Conservation (phyloP, 1,284 basidiomycete genomes). For the Pascua sp. region DNA sequence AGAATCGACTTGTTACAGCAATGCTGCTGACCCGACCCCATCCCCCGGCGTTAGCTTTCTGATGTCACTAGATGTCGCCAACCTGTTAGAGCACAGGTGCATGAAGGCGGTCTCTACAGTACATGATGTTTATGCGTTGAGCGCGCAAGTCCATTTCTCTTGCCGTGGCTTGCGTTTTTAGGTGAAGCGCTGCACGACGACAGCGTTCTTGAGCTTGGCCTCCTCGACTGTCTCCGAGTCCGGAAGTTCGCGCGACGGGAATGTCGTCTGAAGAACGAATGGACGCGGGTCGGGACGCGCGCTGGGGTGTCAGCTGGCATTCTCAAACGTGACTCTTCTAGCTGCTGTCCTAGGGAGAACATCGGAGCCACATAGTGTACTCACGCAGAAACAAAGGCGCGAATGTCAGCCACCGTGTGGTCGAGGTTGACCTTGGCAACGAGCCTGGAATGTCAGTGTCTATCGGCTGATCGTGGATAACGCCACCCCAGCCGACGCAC, state of each 20-base stretch:
- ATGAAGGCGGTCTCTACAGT: too few species aligned
- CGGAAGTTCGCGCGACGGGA: conserved; percentile 73
- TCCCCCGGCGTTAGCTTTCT: too few species aligned
- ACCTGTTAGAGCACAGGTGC: too few species aligned
- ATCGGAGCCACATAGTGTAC: conserved; percentile 32
- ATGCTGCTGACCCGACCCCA: too few species aligned
- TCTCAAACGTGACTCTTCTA: too few species aligned
- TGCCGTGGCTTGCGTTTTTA: conserved; percentile 4
- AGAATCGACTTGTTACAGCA: too few species aligned
- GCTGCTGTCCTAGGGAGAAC: conserved; percentile 47
- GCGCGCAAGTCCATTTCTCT: too few species aligned
- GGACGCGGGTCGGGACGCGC: conserved; percentile 67
- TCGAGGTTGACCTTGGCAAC: conserved; percentile 74
- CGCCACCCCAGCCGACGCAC: conserved; percentile 4
- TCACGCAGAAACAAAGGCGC: conserved; percentile 84
- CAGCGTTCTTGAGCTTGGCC: conserved; percentile 73
- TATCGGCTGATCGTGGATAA: too few species aligned
- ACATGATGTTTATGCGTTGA: too few species aligned
- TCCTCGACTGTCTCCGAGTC: conserved; percentile 67
- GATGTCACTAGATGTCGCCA: too few species aligned
- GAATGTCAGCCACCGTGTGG: conserved; percentile 83
- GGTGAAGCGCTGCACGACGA: conserved; percentile 74
- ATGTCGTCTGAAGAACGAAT: conserved; percentile 79
- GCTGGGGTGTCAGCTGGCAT: too few species aligned
- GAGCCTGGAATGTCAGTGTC: conserved; percentile 2